Evolutionary conservation across 306 rosid genomes (phyloP), one percentile per base, ranked within the genome.

Genomic region (Prunus salicina): DNA sequence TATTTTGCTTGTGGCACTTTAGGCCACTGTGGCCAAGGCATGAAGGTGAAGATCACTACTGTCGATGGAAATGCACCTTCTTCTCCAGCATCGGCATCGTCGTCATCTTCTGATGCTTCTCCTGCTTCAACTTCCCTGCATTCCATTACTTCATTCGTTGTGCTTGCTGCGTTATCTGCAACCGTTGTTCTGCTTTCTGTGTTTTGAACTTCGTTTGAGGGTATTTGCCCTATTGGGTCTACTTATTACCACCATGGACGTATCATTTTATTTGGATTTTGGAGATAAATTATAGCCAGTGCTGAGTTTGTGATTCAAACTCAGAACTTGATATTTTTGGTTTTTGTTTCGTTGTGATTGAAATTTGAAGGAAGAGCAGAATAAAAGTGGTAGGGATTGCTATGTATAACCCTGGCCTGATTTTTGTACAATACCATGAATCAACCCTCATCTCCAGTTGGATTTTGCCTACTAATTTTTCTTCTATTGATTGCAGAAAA

Each of bases 1-100:
- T 88, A 87, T 82, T 92, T 92, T 28, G 84, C 92, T 8, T 92
- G 97, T 47, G 97, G 98, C 22, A 95, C 98, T 5, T 73, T 73
- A 1, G 96, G 98, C 1, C 98, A 95, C 18, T 92, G 97, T 53
- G 71, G 60, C 46, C 93, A 87, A 66, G 98, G 98, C 78, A 92
- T 92, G 98, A 95, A 92, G 85, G 51, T 95, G 8, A 90, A 90
- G 85, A 87, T 95, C 53, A 78, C 70, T 18, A 67, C 69, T 16
- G 82, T 22, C 10, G 55, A 83, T 16, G 96, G 86, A 51, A 85
- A 51, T 65, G 76, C 91, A 62, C 77, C 90, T 52, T 73, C 90
- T 32, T 78, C 96, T 34, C 67, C 93, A 1, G 62, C 86, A 15
- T 64, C 56, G 8, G 18, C 41, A 38, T 38, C 43, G 16, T 11